Percentiles rank a stretch among this genome's conserved stretches.
These are phyloP conservation scores for Clonostachys solani DNA, from an alignment of 2,329 filamentous ascomycete species.

Conservation along the genomic window DNA sequence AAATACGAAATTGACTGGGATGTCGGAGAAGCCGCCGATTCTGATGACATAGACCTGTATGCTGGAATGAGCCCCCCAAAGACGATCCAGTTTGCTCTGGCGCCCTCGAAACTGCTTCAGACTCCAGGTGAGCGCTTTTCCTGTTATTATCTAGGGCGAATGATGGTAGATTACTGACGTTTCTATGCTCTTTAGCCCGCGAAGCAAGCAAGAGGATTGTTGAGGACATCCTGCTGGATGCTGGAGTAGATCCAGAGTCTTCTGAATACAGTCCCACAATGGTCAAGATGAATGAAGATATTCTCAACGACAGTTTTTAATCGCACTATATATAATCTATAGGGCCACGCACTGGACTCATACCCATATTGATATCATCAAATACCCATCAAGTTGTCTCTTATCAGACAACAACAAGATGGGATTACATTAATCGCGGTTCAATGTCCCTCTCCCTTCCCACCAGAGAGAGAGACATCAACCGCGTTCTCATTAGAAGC, in stretches of 20 bases:
- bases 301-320: slow-evolving; percentile 59
- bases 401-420: too few species aligned
- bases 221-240: slow-evolving; percentile 72
- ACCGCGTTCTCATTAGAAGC: too few species aligned
- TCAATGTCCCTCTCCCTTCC: too few species aligned
- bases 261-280: slow-evolving; percentile 60
- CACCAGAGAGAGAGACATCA: too few species aligned
- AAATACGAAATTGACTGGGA: slow-evolving; percentile 67
- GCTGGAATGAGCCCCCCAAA: slow-evolving; percentile 86
- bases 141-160: slow-evolving; percentile 6
- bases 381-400: too few species aligned
- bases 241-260: slow-evolving; percentile 56
- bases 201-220: slow-evolving; percentile 81
- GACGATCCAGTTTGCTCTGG: slow-evolving; percentile 81
- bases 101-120: slow-evolving; percentile 71
- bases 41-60: slow-evolving; percentile 57
- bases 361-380: too few species aligned
- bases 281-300: slow-evolving; percentile 60
- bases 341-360: too few species aligned
- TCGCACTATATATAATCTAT: too few species aligned
- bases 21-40: slow-evolving; percentile 58
- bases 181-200: slow-evolving; percentile 45
- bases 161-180: slow-evolving; percentile 4
- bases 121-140: slow-evolving; percentile 61
- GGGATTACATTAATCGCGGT: too few species aligned